Percentiles rank a stretch among this genome's conserved stretches.
phyloP scores from a whole-genome alignment of 2,329 filamentous ascomycete genomes.

The Remersonia thermophila region DNA sequence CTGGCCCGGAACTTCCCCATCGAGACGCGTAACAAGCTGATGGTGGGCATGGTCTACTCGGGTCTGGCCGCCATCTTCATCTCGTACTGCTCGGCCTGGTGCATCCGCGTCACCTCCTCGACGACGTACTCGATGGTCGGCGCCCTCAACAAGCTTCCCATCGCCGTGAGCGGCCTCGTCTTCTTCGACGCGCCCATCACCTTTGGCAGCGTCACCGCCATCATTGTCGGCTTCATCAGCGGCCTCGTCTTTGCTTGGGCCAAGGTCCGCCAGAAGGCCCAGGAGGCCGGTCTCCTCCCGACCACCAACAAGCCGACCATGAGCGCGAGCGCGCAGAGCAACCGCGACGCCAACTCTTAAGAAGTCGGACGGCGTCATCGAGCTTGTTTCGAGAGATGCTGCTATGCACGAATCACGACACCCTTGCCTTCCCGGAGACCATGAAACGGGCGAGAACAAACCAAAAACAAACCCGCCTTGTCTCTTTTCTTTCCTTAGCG shows the following conservation, averaged over 20 bases:
- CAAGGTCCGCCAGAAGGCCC: conserved; percentile 66
- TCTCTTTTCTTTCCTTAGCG: conserved; percentile 4
- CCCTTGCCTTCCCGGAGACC: too few species aligned
- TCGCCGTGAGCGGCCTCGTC: conserved; percentile 79
- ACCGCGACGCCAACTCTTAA: conserved; percentile 69
- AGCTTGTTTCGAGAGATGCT: too few species aligned
- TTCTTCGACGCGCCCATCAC: conserved; percentile 96
- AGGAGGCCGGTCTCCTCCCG: conserved; percentile 53
- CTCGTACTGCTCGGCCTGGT: conserved; percentile 99
- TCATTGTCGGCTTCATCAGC: conserved; percentile 79
- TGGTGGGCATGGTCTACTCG: conserved; percentile 86
- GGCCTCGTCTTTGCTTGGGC: conserved; percentile 83
- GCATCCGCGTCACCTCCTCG: conserved; percentile 90
- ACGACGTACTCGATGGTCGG: conserved; percentile 99
- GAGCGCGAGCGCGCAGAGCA: conserved; percentile 86
- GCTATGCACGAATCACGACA: too few species aligned
- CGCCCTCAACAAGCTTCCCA: conserved; percentile 92
- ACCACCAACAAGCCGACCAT: conserved; percentile 58
- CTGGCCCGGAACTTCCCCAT: conserved; percentile 76
- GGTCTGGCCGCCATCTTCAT: conserved; percentile 92
- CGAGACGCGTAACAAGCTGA: conserved; percentile 65
- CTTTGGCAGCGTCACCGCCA: conserved; percentile 81
- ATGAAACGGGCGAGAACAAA: too few species aligned
- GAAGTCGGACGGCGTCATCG: neutral
- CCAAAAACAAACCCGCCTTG: neutral